phyloP scores from a whole-genome alignment of 2,329 filamentous ascomycete genomes.

The Dactylellina drechsleri region DNA sequence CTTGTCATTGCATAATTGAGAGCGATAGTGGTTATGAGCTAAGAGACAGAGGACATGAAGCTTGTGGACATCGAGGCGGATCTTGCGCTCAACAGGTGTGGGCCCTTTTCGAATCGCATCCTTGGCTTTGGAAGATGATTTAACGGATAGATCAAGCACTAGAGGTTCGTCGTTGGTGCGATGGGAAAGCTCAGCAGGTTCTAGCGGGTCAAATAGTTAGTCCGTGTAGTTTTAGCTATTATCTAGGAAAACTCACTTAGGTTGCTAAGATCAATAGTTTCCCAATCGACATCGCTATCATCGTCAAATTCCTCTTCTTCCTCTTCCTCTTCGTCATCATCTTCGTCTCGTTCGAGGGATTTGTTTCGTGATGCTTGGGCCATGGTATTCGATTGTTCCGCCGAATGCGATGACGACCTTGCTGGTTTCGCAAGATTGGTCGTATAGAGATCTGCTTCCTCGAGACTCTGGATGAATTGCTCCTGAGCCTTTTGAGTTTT shows the following conservation, averaged over 20 bases:
- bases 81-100: conserved; percentile 69
- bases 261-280: conserved; percentile 68
- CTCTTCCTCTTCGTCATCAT: conserved; percentile 34
- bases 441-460: too few species aligned
- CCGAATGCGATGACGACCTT: too few species aligned
- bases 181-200: not conserved
- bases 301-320: conserved; percentile 61
- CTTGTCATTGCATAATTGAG: conserved; percentile 86
- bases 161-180: conserved; percentile 20
- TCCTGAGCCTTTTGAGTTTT: too few species aligned
- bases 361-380: too few species aligned
- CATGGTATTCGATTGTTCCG: too few species aligned
- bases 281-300: conserved; percentile 71
- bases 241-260: conserved; percentile 57
- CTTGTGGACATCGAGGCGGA: conserved; percentile 83
- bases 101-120: conserved; percentile 64
- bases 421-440: too few species aligned
- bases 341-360: not conserved
- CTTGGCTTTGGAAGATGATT: conserved; percentile 10
- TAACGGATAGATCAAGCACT: conserved; percentile 27
- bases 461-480: too few species aligned
- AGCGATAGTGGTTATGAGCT: conserved; percentile 78
- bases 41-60: conserved; percentile 84
- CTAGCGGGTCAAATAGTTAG: too few species aligned
- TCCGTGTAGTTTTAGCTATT: conserved; percentile 56